phyloP scores from a whole-genome alignment of 106 monocot genomes.

The Narthecium ossifragum region DNA sequence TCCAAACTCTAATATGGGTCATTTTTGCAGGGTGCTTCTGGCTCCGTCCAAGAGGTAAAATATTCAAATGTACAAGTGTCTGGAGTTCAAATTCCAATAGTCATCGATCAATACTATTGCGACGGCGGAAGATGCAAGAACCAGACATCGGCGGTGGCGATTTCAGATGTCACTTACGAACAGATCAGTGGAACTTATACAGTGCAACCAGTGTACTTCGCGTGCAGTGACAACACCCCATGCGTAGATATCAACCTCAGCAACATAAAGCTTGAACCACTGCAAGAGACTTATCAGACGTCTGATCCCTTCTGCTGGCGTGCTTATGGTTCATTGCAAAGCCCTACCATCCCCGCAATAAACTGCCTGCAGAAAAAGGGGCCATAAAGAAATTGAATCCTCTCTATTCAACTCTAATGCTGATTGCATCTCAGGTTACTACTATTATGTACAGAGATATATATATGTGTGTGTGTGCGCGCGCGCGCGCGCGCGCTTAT shows the following conservation, averaged over 20 bases:
- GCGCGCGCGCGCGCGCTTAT: too few relatives aligned
- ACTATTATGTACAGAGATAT: too few relatives aligned
- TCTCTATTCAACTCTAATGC: too few relatives aligned
- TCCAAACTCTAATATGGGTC: too few relatives aligned
- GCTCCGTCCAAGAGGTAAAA: slow-evolving; percentile 25
- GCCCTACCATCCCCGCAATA: slow-evolving; percentile 33
- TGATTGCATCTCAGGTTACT: too few relatives aligned
- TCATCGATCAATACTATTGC: slow-evolving; percentile 56
- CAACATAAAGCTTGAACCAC: slow-evolving; percentile 33
- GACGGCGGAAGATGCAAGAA: slow-evolving; percentile 26
- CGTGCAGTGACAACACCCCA: slow-evolving; percentile 41
- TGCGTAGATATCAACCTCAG: slow-evolving; percentile 24
- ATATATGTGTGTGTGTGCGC: too few relatives aligned
- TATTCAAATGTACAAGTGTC: slow-evolving; percentile 31
- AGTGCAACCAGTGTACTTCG: slow-evolving; percentile 35
- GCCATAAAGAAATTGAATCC: too few relatives aligned
- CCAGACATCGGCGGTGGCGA: slow-evolving; percentile 39
- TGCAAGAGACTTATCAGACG: background rate
- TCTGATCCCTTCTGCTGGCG: slow-evolving; percentile 46
- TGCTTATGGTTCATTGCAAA: slow-evolving; percentile 22
- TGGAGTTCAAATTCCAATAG: slow-evolving; percentile 32
- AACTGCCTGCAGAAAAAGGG: slow-evolving; percentile 12
- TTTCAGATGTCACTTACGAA: slow-evolving; percentile 39
- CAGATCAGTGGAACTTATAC: slow-evolving; percentile 50
- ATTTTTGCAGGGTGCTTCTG: slow-evolving; percentile 33